These are phyloP conservation scores for Talaromyces sp. DNA, from an alignment of 2,329 filamentous ascomycete genomes.

Conservation along the genomic window DNA sequence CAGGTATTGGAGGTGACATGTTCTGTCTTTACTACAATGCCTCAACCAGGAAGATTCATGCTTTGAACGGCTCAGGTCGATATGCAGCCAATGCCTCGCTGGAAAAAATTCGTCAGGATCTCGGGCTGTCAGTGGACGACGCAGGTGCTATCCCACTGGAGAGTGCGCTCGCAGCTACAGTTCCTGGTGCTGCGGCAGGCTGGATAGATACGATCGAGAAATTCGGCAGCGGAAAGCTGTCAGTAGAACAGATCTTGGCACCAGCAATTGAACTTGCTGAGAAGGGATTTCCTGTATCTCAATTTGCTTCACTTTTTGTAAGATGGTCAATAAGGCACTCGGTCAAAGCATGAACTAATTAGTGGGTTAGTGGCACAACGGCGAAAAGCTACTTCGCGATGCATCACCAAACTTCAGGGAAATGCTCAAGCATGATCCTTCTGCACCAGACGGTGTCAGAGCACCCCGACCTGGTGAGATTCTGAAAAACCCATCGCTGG, in stretches of 20 bases:
- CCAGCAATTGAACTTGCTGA: conserved; percentile 86
- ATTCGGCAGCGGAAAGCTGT: conserved; percentile 85
- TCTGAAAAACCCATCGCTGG: conserved; percentile 80
- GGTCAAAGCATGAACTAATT: background rate
- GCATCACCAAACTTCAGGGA: conserved; percentile 85
- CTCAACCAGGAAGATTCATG: conserved; percentile 74
- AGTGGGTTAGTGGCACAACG: conserved; percentile 64
- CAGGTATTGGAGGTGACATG: conserved; percentile 95
- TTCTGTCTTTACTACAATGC: conserved; percentile 93
- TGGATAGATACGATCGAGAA: conserved; percentile 87
- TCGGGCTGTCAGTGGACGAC: conserved; percentile 63
- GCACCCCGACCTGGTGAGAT: conserved; percentile 80
- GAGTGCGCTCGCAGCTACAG: conserved; percentile 78
- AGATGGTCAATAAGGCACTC: conserved; percentile 35
- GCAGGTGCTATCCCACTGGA: conserved; percentile 65
- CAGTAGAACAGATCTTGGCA: conserved; percentile 70
- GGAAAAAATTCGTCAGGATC: conserved; percentile 66
- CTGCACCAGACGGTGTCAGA: conserved; percentile 66
- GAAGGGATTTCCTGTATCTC: conserved; percentile 84
- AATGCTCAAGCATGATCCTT: conserved; percentile 76
- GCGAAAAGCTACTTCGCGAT: conserved; percentile 62
- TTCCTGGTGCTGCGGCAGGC: conserved; percentile 86
- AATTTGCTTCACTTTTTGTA: conserved; percentile 69
- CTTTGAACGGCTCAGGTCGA: conserved; percentile 91
- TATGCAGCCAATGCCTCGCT: conserved; percentile 68